Conservation (phyloP, 2,329 filamentous ascomycete genomes). For the Magnaporthiopsis incrustans region DNA sequence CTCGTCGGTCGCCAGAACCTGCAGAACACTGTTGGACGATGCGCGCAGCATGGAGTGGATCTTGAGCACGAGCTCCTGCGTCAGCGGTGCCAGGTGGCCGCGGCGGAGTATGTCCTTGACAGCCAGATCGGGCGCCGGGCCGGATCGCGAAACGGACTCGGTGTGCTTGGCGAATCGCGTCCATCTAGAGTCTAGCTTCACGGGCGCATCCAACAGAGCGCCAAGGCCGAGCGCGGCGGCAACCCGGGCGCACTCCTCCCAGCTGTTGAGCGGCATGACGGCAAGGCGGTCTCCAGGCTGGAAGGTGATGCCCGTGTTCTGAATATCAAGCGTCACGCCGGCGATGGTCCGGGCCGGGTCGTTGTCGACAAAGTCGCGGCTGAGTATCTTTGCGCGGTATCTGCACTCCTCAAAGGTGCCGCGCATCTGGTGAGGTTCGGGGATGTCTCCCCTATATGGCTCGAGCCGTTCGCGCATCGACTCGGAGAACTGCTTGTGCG, state of each 20-base stretch:
- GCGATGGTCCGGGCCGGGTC: conserved; percentile 38
- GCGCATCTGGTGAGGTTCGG: conserved; percentile 45
- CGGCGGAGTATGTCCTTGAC: conserved; percentile 42
- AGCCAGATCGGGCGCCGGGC: conserved; percentile 24
- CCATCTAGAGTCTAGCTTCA: conserved; percentile 34
- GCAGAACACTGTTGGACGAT: conserved; percentile 39
- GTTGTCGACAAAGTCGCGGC: conserved; percentile 35
- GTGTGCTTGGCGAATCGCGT: conserved; percentile 39
- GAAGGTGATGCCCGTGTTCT: conserved; percentile 45
- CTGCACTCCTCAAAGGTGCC: conserved; percentile 47
- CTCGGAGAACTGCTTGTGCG: conserved; percentile 42
- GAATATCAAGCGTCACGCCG: conserved; percentile 42
- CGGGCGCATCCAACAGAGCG: conserved; percentile 32
- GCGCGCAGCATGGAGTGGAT: conserved; percentile 39
- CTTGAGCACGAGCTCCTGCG: conserved; percentile 40
- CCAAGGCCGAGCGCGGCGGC: conserved; percentile 42
- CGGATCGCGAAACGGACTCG: conserved; percentile 24
- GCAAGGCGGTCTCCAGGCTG: conserved; percentile 44
- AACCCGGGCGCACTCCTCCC: conserved; percentile 47
- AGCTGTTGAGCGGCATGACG: conserved; percentile 46
- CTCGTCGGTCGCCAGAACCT: conserved; percentile 39
- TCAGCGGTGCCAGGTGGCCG: conserved; percentile 43
- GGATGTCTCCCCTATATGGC: conserved; percentile 36
- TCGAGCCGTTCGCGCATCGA: conserved; percentile 46
- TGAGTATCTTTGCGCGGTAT: conserved; percentile 37